Base-by-base conservation (phyloP, 495 filamentous ascomycete species). In the Aspergillus sclerotiicarbonarius region DNA sequence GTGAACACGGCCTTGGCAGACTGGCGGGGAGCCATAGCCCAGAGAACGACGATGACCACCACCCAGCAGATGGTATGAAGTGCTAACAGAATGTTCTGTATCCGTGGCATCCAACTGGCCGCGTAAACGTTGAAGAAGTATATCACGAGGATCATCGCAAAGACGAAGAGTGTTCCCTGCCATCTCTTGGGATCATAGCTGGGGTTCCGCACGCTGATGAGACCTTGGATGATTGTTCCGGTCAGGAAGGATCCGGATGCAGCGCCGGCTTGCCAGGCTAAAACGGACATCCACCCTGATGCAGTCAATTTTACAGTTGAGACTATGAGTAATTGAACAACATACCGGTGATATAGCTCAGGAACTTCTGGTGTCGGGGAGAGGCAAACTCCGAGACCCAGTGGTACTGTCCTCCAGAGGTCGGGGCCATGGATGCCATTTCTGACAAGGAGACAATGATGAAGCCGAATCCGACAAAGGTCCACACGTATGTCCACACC, bases 31-130 rank as follows among this genome's bases (percentile, higher is more conserved):
- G 50, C 62, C 62, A 64, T 64, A 33, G 62, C 62, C 58, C 62
- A 64, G n/a, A 83, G 62, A 0, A 77, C 66, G 8, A 82, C 66
- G 7, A 82, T 39, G 50, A 77, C 70, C 8, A 69, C 72, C n/a
- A 79, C 68, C 54, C 78, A 81, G 53, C 73, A 71, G 8, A 78
- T 52, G 21, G 82, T 62, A 55, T 84, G 81, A 8, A 78, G 67
- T 25, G 78, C 69, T n/a, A 77, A 62, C 19, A 70, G 69, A 20
- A 83, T 59, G 18, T 76, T 70, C 51, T 83, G 78, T n/a, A 84
- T 53, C 3, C 69, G 62, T 8, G 80, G 76, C 51, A 82, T 71
- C 20, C 76, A 58, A 16, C 71, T 58, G 0, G 71, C 70, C 20
- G 66, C 67, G 49, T 68, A 73, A 20, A 75, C 70, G 58, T 81